Base-by-base conservation (phyloP, 495 filamentous ascomycete species). In the Apiosordaria backusii region DNA sequence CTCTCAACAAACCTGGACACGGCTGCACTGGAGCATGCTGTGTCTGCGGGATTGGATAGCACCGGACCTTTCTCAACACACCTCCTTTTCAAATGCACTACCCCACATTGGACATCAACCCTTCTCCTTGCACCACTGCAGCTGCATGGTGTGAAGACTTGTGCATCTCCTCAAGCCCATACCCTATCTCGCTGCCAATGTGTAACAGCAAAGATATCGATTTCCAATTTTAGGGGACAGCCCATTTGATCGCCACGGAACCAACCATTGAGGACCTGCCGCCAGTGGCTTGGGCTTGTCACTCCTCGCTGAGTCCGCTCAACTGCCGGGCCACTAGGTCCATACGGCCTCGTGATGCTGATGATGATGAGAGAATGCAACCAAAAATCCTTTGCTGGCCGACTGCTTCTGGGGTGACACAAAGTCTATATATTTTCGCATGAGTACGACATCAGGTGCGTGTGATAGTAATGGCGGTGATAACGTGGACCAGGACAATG, bases 331-430 rank as follows among this genome's bases (percentile, higher is more conserved):
- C 18, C 59, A 27, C 16, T 61, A 61, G 27, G 59, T 27, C 4
- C 4, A 18, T 5, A 27, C 59, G 59, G n/a, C 59, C 59, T 27
- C 59, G 26, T 61, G 59, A 61, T 61, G 59, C 59, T 27, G n/a
- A 21, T n/a, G 27, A 45, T 45, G 35, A 45, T 45, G n/a, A 55
- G 52, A 13, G 18, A 55, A 55, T 23, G 21, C 57, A 19, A 27
- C 26, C 16, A 29, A 61, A 61, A 45, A 22, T 61, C 59, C 59
- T 27, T 61, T 61, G 26, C 59, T 19, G 27, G n/a, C 27, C 27
- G 18, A 61, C 26, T 45, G 59, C 26, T 45, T 61, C n/a, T 61
- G 24, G 59, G 59, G 59, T 45, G 16, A 61, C 59, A 61, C 59
- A 61, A 61, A n/a, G 24, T 27, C 26, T 19, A 27, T 25, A 35